Evolutionary conservation across 768 basidiomycete genomes (phyloP).

Genomic region (Leucocoprinus birnbaumii): DNA sequence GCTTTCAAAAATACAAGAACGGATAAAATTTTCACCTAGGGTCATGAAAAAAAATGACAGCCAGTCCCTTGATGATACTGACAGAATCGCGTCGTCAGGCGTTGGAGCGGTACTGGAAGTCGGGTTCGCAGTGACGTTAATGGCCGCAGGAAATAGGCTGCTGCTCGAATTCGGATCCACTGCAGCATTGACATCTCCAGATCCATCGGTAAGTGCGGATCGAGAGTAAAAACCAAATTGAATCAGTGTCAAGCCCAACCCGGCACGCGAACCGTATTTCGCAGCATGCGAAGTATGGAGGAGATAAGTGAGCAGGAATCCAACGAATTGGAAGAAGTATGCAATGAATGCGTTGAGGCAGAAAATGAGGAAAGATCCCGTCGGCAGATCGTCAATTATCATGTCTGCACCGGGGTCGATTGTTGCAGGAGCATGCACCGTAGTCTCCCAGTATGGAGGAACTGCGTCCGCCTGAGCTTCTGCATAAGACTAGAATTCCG

Average conservation of each 20-base stretch:
- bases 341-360: slow-evolving; percentile 79
- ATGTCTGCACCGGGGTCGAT: slow-evolving; percentile 50
- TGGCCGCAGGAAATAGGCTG: background rate
- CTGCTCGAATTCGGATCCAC: background rate
- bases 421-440: slow-evolving; percentile 74
- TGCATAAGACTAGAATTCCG: slow-evolving; percentile 64
- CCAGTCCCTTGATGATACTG: slow-evolving; percentile 73
- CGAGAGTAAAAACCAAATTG: slow-evolving; percentile 86
- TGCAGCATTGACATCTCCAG: slow-evolving; percentile 13
- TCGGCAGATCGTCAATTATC: slow-evolving; percentile 89
- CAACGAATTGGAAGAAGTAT: slow-evolving; percentile 96
- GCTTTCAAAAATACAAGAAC: background rate
- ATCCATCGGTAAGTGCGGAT: slow-evolving; percentile 26
- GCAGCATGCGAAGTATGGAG: slow-evolving; percentile 91
- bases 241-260: slow-evolving; percentile 92
- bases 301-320: slow-evolving; percentile 89
- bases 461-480: slow-evolving; percentile 87
- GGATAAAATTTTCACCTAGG: slow-evolving; percentile 45
- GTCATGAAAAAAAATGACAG: slow-evolving; percentile 91
- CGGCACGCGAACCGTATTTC: slow-evolving; percentile 90
- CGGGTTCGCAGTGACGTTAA: slow-evolving; percentile 9
- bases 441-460: slow-evolving; percentile 97
- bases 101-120: slow-evolving; percentile 19
- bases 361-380: slow-evolving; percentile 76
- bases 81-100: slow-evolving; percentile 24